Conservation (phyloP, 1,284 basidiomycete genomes). For the Moesziomyces antarcticus region DNA sequence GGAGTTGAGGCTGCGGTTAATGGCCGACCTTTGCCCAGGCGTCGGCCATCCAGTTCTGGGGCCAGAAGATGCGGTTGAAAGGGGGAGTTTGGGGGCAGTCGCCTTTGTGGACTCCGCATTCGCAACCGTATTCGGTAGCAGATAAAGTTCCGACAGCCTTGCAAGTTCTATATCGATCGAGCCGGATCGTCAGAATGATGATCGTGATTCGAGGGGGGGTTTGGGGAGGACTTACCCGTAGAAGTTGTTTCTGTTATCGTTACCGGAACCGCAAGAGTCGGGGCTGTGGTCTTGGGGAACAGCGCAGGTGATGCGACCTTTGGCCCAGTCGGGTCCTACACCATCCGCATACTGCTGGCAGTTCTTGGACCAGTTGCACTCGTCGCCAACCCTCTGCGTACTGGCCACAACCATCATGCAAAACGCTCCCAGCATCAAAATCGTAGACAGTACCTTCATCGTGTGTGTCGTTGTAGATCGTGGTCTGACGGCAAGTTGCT, state of each 20-base stretch:
- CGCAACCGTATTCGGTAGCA: slow-evolving; percentile 32
- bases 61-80: slow-evolving; percentile 31
- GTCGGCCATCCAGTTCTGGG: slow-evolving; percentile 16
- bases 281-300: slow-evolving; percentile 3
- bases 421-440: neutral
- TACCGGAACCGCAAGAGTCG: slow-evolving; percentile 20
- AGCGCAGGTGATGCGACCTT: slow-evolving; percentile 27
- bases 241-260: slow-evolving; percentile 7
- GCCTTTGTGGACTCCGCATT: slow-evolving; percentile 30
- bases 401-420: neutral
- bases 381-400: slow-evolving; percentile 21
- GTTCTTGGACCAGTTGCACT: slow-evolving; percentile 24
- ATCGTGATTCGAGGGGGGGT: neutral
- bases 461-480: neutral
- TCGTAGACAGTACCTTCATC: neutral
- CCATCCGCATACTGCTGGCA: slow-evolving; percentile 19
- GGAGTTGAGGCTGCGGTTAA: neutral
- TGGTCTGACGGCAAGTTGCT: too few species aligned
- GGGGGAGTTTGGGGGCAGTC: slow-evolving; percentile 8
- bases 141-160: slow-evolving; percentile 26
- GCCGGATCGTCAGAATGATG: neutral
- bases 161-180: slow-evolving; percentile 9
- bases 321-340: slow-evolving; percentile 14
- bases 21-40: slow-evolving; percentile 5
- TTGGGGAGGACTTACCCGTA: slow-evolving; percentile 18